Base-by-base conservation (phyloP, 345 rosid genomes). In the Citrus cavaleriei region DNA sequence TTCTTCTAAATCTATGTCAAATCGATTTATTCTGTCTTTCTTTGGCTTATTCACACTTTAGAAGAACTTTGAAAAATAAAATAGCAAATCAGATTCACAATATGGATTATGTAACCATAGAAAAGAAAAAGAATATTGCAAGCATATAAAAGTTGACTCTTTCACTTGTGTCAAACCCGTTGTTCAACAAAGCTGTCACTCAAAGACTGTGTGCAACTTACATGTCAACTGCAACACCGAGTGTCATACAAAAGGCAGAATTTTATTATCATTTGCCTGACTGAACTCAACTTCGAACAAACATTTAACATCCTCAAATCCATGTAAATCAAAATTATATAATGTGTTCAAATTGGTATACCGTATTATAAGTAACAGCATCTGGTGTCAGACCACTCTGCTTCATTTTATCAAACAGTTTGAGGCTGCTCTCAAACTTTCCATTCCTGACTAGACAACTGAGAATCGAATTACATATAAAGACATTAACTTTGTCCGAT, bases 361-460 rank as follows among this genome's bases (percentile, higher is more conserved):
- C 99, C 88, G 93, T 88, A 72, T 91, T 95, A 80, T 93, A 95
- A 0, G 99, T 91, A 66, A 95, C 80, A 37, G 86, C 85, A 89
- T 95, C 97, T n/a, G 99, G 99, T 82, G 72, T 76, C 32, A 95
- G 88, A 58, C 99, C 99, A 84, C 80, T 80, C 34, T 79, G 93
- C 96, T 93, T 93, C 99, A 92, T 95, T 85, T 95, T 84, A 85
- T 88, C 89, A 87, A 95, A 95, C 85, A 90, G 74, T 76, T 87
- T 89, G 77, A 92, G 72, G 84, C 92, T 78, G 70, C 85, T 84
- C 49, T 91, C 85, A 38, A 90, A 83, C 84, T 89, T 95, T 58
- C 94, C 93, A 87, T 86, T 92, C 88, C 80, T 91, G 58, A 91
- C 89, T 59, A 95, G 81, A 86, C 95, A 92, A 84, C 90, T 87